These are phyloP conservation scores for Tephrocybe sp. DNA, from an alignment of 768 basidiomycete genomes.

Conservation along the genomic window DNA sequence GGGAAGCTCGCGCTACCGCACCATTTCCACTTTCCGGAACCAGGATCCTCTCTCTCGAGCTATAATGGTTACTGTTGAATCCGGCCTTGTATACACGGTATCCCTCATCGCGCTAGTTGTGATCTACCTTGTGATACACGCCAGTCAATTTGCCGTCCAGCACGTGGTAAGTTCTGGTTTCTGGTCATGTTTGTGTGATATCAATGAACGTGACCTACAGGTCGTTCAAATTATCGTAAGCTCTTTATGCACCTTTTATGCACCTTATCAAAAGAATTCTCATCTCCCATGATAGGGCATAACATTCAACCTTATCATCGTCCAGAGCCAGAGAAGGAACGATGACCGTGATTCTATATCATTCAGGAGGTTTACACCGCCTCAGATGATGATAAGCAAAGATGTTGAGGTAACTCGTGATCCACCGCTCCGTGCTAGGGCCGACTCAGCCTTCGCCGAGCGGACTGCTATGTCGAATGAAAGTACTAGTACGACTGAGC, in stretches of 20 bases:
- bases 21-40: not conserved
- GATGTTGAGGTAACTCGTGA: constrained; percentile 11
- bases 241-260: not conserved
- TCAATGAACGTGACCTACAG: not conserved
- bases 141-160: constrained; percentile 13
- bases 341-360: not conserved
- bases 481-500: too few relatives aligned
- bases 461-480: too few relatives aligned
- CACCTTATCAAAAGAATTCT: not conserved
- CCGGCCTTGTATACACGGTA: constrained; percentile 15
- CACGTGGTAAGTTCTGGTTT: constrained; percentile 10
- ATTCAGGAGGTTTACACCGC: constrained; percentile 1
- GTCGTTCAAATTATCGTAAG: constrained; percentile 15
- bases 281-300: constrained; percentile 1
- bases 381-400: constrained; percentile 10
- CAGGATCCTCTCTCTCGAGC: constrained; percentile 17
- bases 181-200: not conserved
- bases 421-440: not conserved
- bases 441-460: too few relatives aligned
- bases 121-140: constrained; percentile 7
- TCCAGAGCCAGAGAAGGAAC: not conserved
- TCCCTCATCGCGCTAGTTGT: constrained; percentile 14
- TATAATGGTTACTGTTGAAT: constrained; percentile 16
- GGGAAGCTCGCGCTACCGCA: constrained; percentile 10
- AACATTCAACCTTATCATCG: constrained; percentile 15